Evolutionary conservation across 768 basidiomycete genomes (phyloP), one percentile per base, ranked within the genome.

Genomic region (Termitomyces sp.): DNA sequence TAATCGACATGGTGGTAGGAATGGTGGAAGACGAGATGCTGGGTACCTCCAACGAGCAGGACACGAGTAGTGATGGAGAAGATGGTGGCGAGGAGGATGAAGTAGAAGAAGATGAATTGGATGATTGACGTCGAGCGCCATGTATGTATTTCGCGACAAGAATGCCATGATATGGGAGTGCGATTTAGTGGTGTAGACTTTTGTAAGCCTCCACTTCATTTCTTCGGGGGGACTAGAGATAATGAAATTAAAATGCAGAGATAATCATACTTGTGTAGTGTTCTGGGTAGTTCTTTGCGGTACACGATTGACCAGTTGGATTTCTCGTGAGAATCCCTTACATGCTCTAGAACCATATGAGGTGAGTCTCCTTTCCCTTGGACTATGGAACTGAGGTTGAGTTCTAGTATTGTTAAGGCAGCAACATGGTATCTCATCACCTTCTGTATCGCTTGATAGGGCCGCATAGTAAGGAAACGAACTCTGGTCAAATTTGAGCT

Each of bases 1-100:
- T 81, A 2, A 72, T 88, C 44, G 76, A 87, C n/a, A 78, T 81
- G 72, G 85, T 79, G 3, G 80, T 84, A 11, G 81, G 77, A 10
- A 82, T 88, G 71, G 74, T 88, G 5, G 75, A 78, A 60, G 74
- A 71, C 1, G 83, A 83, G 53, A 60, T 85, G 53, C 60, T 76
- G 21, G 77, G 74, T 6, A 24, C 35, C 14, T 66, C 65, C 3
- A 62, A 54, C 9, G 64, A 65, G 45, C 65, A 65, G 30, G 68
- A 67, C 26, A 50, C 44, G 37, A 59, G 58, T 37, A 73, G 56
- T 15, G 62, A 61, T 14, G 62, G 63, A 46, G 69, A 70, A 8
- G 71, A 71, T 34, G 72, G 72, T 43, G 77, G 44, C 12, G 70
- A 70, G 8, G 71, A 72, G 24, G 73, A 74, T 46, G 78, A 78